Conservation (phyloP, 805 yeast species). For the Saccharomyces mikatae region DNA sequence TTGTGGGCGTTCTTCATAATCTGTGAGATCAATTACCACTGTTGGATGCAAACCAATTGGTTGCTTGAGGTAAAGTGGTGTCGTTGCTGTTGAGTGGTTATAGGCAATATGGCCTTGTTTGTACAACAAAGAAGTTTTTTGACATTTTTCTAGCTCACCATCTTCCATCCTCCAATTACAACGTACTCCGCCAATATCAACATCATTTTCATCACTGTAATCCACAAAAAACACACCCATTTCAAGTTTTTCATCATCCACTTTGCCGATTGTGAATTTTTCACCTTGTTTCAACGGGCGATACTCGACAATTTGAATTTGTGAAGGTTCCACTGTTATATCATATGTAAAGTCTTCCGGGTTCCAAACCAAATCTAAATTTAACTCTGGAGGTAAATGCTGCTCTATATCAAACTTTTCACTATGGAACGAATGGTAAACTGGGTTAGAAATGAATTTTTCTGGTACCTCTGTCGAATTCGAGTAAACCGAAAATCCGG, state of each 20-base stretch:
- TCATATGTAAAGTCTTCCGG: conserved; percentile 10
- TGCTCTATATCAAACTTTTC: conserved; percentile 3
- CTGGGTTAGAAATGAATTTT: conserved; percentile 7
- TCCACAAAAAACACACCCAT: conserved; percentile 26
- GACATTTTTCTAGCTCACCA: conserved; percentile 16
- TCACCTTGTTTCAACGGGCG: conserved; percentile 5
- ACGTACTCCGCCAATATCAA: conserved; percentile 22
- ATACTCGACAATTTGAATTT: conserved; percentile 18
- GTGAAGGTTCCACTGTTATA: conserved; percentile 5
- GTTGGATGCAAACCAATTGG: conserved; percentile 37
- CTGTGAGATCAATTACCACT: conserved; percentile 13
- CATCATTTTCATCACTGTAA: conserved; percentile 14
- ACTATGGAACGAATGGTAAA: conserved; percentile 11
- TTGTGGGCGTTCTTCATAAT: conserved; percentile 3
- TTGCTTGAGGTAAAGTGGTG: conserved; percentile 11
- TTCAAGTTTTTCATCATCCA: conserved; percentile 13
- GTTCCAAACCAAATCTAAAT: conserved; percentile 4
- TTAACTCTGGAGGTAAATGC: neutral
- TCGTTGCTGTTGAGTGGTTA: neutral
- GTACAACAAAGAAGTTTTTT: conserved; percentile 23
- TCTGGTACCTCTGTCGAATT: neutral
- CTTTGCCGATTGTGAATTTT: conserved; percentile 4
- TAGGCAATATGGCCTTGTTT: conserved; percentile 9
- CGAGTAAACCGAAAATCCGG: conserved; percentile 17
- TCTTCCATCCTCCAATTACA: conserved; percentile 20